phyloP scores from a whole-genome alignment of 75 land plant species.

The Pinus taeda region DNA sequence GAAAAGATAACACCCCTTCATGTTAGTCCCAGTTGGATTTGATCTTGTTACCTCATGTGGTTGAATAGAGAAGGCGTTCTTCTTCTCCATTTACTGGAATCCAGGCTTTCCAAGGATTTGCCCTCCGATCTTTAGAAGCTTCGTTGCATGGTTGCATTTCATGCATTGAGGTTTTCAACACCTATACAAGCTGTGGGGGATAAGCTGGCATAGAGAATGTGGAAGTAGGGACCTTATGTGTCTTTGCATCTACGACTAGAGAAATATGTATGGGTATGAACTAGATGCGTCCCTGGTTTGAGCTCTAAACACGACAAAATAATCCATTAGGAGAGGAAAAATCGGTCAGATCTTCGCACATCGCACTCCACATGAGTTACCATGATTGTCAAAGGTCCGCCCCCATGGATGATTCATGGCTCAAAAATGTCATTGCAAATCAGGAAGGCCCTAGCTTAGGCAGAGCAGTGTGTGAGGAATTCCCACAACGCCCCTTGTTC shows the following conservation, averaged over 20 bases:
- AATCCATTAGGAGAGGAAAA: conserved; percentile 32
- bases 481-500: too few species aligned
- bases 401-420: too few species aligned
- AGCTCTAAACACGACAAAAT: conserved; percentile 47
- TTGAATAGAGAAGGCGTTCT: too few species aligned
- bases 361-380: conserved; percentile 53
- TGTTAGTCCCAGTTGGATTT: conserved; percentile 72
- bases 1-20: conserved; percentile 56
- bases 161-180: conserved; percentile 65
- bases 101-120: conserved; percentile 81
- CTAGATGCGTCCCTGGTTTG: too few species aligned
- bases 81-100: conserved; percentile 65
- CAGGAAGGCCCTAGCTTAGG: too few species aligned
- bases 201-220: conserved; percentile 74
- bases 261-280: conserved; percentile 87
- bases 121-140: conserved; percentile 86
- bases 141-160: conserved; percentile 91
- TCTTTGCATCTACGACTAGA: conserved; percentile 65
- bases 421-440: too few species aligned
- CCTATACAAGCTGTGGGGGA: too few species aligned
- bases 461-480: too few species aligned
- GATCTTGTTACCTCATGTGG: conserved; percentile 55
- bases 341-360: conserved; percentile 56
- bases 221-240: conserved; percentile 60
- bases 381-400: too few species aligned